phyloP scores from a whole-genome alignment of 2,329 filamentous ascomycete species.

The Gremmenia infestans region DNA sequence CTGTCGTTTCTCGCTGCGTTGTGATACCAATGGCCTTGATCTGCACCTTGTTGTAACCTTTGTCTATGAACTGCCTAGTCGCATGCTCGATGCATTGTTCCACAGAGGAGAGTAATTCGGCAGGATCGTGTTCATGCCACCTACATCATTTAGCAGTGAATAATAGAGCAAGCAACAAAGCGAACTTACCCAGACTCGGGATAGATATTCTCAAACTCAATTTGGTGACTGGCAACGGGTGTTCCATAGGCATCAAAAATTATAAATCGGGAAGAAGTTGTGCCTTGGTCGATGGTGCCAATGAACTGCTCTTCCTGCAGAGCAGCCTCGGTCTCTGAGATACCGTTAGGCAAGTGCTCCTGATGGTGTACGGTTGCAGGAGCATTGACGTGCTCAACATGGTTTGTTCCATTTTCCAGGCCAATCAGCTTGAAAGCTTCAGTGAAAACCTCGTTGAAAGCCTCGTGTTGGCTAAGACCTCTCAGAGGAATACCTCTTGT shows the following conservation, averaged over 20 bases:
- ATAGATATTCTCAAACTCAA: conserved; percentile 81
- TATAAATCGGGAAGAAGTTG: conserved; percentile 82
- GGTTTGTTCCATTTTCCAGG: conserved; percentile 11
- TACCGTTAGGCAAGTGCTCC: conserved; percentile 16
- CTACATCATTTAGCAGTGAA: conserved; percentile 39
- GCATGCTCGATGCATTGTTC: conserved; percentile 72
- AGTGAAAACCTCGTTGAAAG: neutral
- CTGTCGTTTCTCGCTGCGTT: conserved; percentile 77
- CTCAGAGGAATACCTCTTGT: conserved; percentile 8
- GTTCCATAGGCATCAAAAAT: conserved; percentile 80
- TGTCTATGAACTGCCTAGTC: conserved; percentile 60
- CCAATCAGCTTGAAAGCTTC: neutral
- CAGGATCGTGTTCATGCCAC: conserved; percentile 81
- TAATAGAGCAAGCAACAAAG: neutral
- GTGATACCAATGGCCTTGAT: conserved; percentile 73
- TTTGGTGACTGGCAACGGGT: conserved; percentile 76
- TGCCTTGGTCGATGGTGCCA: conserved; percentile 86
- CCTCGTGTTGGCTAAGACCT: conserved; percentile 9
- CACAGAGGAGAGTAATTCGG: conserved; percentile 68
- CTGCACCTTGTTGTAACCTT: conserved; percentile 61
- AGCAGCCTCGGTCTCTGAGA: conserved; percentile 19
- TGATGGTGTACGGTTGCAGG: conserved; percentile 8
- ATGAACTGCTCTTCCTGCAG: conserved; percentile 58
- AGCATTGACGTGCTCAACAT: conserved; percentile 21
- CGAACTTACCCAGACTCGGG: conserved; percentile 74